Evolutionary conservation across 2,329 filamentous ascomycete species (phyloP), one percentile per base, ranked within the genome.

Genomic region (Bipolaris cookei): DNA sequence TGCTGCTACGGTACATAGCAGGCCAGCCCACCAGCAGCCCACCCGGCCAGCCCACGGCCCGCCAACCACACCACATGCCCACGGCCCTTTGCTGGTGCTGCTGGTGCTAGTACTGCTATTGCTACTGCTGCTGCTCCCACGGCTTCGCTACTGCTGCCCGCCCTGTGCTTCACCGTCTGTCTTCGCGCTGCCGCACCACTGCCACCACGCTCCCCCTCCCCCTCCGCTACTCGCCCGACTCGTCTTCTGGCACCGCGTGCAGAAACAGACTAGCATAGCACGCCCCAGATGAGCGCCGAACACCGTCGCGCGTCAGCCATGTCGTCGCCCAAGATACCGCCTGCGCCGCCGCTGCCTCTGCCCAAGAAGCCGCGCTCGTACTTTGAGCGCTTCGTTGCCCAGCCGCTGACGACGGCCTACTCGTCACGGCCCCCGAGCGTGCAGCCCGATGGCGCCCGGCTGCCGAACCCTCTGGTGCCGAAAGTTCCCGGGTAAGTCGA

Each of bases 351-450:
- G 49, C 70, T 72, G 48, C 74, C 75, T 44, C 74, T 72, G 14
- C 68, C 70, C 47, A 76, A 70, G 62, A 58, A 58, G 61, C 54
- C 57, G 41, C 67, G 67, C 56, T 76, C 74, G 45, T 78, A 77
- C 65, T 76, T 79, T 67, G 81, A 82, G 63, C 79, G 83, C 64
- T 80, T 85, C 62, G 81, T 85, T 55, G 81, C 82, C 46, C 82
- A 84, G 68, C 81, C 82, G 18, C 82, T 84, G 70, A 69, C 71
- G 39, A 69, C 70, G 3, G 79, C 82, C 54, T 83, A 82, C 54
- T 82, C 78, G 64, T 83, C 82, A 60, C 78, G 83, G 44, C 82
- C 83, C 32, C 79, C 83, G 41, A 85, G 81, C 69, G 80, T 81
- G 56, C 80, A 83, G 66, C 47, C 38, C 18, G 76, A 77, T 49